Evolutionary conservation across 1,284 basidiomycete genomes (phyloP), one percentile per base, ranked within the genome.

Genomic region (Farysia itapuensis): DNA sequence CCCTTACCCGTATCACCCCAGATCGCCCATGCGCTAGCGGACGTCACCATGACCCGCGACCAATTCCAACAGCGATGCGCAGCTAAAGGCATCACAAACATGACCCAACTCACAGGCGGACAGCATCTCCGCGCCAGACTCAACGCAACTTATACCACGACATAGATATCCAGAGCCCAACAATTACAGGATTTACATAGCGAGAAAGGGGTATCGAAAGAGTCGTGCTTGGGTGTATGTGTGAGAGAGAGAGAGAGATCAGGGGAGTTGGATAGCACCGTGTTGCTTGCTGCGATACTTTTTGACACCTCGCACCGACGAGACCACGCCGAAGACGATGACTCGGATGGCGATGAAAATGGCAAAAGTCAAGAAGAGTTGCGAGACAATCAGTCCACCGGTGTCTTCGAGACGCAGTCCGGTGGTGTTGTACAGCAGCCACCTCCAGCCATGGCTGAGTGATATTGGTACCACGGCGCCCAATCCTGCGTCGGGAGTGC

Each of bases 41-140:
- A 23, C 3, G 43, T 48, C 4, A 19, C 63, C 30, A 58, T 59
- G 49, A 43, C 36, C 12, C 23, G 29, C 4, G 37, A 39, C 5
- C 43, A 50, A 30, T 53, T 60, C 35, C 15, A 41, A 13, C 29
- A 34, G 26, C 32, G 57, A 16, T 53, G 57, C 26, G 33, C 13
- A n/a, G 38, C 43, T 1, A 67, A 67, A 20, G 64, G 64, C 11
- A 50, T 67, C 6, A 35, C 44, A 14, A 28, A 51, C 21, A 36
- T 48, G 3, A 19, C 43, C 2, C 43, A 40, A 22, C 35, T 67
- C 8, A 67, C 64, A 3, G 64, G 64, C 11, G 64, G 64, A 0
- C 43, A 67, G 32, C 61, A 67, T 25, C 30, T 67, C 25, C 46
- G 49, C 11, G 49, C 54, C 14, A 45, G 64, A 13, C 33, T 67